Percentiles rank a stretch among this genome's conserved stretches.
These are phyloP conservation scores for Metschnikowia drakensbergensis DNA, from an alignment of 805 yeast genomes.

Conservation along the genomic window DNA sequence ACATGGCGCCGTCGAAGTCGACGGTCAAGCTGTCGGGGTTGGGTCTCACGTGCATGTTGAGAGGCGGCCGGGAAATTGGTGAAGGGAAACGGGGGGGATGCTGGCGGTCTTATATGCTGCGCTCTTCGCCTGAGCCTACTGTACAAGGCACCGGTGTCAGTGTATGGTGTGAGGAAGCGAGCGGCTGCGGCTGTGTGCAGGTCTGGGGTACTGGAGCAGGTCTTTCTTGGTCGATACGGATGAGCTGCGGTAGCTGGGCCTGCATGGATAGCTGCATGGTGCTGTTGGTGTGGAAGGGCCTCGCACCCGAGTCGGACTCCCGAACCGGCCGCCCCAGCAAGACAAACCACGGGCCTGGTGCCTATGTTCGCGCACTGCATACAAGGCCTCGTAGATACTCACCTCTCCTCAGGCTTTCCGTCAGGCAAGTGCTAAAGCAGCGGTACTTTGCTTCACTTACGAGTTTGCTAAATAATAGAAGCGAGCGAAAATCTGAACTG, in stretches of 20 bases:
- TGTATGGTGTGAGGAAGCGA: conserved; percentile 8
- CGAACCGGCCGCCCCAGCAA: too few species aligned
- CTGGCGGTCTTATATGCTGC: neutral
- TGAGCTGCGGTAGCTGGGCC: too few species aligned
- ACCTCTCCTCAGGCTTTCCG: neutral
- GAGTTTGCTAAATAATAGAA: too few species aligned
- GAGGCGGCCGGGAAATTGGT: too few species aligned
- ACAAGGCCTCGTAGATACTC: neutral
- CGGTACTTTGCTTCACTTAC: too few species aligned
- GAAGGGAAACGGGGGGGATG: too few species aligned
- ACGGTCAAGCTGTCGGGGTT: conserved; percentile 7
- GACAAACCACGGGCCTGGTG: too few species aligned
- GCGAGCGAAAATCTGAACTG: neutral
- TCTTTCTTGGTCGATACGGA: too few species aligned
- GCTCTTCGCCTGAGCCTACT: neutral
- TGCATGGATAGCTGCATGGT: too few species aligned
- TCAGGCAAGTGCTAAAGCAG: too few species aligned
- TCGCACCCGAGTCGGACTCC: too few species aligned
- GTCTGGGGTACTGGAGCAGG: neutral
- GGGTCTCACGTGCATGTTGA: neutral
- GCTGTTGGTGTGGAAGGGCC: too few species aligned
- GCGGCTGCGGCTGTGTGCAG: neutral
- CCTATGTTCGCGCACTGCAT: neutral
- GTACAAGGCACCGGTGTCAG: neutral
- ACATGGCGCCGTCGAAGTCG: conserved; percentile 9